phyloP scores from a whole-genome alignment of 2,329 filamentous ascomycete genomes.

The Sclerotinia trifoliorum region DNA sequence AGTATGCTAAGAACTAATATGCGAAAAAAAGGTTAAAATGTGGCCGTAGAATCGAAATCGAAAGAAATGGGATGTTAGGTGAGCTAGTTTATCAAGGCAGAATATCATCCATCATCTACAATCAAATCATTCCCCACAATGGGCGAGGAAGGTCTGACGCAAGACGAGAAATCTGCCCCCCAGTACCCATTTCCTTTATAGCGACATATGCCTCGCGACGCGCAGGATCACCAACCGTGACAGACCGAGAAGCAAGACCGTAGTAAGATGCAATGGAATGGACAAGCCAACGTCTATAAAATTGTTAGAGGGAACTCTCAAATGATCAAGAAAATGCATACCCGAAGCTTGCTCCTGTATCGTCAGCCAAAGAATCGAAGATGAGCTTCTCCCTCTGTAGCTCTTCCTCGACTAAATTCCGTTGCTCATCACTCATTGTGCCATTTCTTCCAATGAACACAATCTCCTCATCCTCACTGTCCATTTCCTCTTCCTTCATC shows the following conservation, averaged over 20 bases:
- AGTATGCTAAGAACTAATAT: not conserved
- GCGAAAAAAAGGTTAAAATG: not conserved
- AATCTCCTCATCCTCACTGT: slow-evolving; percentile 76
- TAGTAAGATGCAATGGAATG: slow-evolving; percentile 93
- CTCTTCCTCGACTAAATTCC: slow-evolving; percentile 53
- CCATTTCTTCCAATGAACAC: slow-evolving; percentile 77
- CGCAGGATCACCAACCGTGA: slow-evolving; percentile 68
- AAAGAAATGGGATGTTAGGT: not conserved
- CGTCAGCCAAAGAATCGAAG: slow-evolving; percentile 75
- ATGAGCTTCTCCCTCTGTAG: slow-evolving; percentile 66
- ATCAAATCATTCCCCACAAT: slow-evolving; percentile 51
- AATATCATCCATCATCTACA: not conserved
- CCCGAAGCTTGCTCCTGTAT: slow-evolving; percentile 73
- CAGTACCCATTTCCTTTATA: slow-evolving; percentile 50
- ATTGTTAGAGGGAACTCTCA: slow-evolving; percentile 27
- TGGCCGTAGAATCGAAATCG: not conserved
- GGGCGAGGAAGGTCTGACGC: slow-evolving; percentile 54
- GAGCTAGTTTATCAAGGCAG: not conserved
- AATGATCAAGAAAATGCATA: slow-evolving; percentile 46
- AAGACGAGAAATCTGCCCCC: slow-evolving; percentile 26
- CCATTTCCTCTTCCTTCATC: slow-evolving; percentile 41
- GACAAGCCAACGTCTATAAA: slow-evolving; percentile 77
- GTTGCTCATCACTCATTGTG: slow-evolving; percentile 53
- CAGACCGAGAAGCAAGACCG: slow-evolving; percentile 76
- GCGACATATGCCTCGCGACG: slow-evolving; percentile 82